Evolutionary conservation across 768 basidiomycete genomes (phyloP).

Genomic region (Cyclocybe aegerita): DNA sequence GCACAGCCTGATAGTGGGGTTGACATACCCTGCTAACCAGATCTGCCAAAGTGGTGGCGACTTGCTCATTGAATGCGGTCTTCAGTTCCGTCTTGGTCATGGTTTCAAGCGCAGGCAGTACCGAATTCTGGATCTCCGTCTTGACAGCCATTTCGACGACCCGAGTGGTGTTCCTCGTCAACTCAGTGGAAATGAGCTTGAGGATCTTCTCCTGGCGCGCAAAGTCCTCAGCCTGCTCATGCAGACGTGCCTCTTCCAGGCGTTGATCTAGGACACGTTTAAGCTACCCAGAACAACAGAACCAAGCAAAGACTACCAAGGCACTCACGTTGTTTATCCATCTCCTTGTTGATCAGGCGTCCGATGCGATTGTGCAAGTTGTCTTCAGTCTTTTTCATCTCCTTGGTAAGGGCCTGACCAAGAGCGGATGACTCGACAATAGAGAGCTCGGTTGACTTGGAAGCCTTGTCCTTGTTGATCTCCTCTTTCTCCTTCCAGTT

Average conservation of each 20-base stretch:
- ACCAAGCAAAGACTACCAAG: conserved; percentile 7
- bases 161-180: conserved; percentile 84
- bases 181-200: conserved; percentile 83
- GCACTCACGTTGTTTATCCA: conserved; percentile 84
- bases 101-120: conserved; percentile 77
- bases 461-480: conserved; percentile 23
- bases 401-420: conserved; percentile 62
- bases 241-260: conserved; percentile 75
- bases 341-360: conserved; percentile 80
- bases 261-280: conserved; percentile 61
- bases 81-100: conserved; percentile 84
- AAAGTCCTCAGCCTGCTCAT: conserved; percentile 80
- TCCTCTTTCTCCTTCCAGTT: conserved; percentile 58
- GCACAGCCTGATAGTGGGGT: not conserved
- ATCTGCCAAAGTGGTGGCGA: conserved; percentile 71
- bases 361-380: conserved; percentile 74
- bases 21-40: conserved; percentile 68
- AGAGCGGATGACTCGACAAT: conserved; percentile 53
- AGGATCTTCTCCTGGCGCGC: conserved; percentile 86
- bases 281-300: conserved; percentile 6
- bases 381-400: conserved; percentile 84
- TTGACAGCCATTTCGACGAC: conserved; percentile 91
- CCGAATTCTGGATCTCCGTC: conserved; percentile 79
- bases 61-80: conserved; percentile 73
- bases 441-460: conserved; percentile 36